A percentile compares a stretch with the other conserved stretches of the same genome.
phyloP scores from a whole-genome alignment of 2,329 filamentous ascomycete genomes.

The Catunica adiposa region DNA sequence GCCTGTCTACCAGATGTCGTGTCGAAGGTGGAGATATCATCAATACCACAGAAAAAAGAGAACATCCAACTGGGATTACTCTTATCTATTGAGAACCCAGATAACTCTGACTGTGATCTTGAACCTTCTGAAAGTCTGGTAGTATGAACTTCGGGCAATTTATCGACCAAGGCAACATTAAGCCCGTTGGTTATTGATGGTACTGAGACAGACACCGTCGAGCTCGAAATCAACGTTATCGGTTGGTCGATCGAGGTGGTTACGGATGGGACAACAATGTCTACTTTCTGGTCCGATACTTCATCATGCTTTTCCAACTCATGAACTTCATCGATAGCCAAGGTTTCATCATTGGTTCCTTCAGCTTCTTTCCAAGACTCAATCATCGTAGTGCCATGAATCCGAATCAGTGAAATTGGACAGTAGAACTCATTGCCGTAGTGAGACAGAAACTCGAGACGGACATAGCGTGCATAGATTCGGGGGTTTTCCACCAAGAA shows the following conservation, averaged over 20 bases:
- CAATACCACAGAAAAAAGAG: no score
- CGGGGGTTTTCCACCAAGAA: slow-evolving; percentile 88
- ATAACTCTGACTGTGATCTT: no score
- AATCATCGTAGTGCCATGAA: slow-evolving; percentile 92
- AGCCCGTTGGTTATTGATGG: no score
- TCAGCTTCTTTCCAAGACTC: slow-evolving; percentile 83
- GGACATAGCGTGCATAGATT: slow-evolving; percentile 87
- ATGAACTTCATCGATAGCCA: slow-evolving; percentile 1
- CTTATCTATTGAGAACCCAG: no score
- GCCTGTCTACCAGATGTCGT: no score
- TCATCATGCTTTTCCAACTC: neutral
- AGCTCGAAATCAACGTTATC: neutral
- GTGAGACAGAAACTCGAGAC: slow-evolving; percentile 81
- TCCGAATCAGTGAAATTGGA: slow-evolving; percentile 72
- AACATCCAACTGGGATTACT: no score
- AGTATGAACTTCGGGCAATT: no score
- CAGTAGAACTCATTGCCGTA: slow-evolving; percentile 97
- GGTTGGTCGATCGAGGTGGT: neutral
- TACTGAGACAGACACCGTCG: no score
- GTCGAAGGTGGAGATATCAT: no score
- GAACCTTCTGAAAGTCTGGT: no score
- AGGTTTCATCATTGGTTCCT: slow-evolving; percentile 7
- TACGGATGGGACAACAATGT: neutral
- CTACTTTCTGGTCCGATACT: neutral
- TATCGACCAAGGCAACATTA: neutral